phyloP scores from a whole-genome alignment of 176 grass and related monocot genomes.

The Metroxylon sagu region DNA sequence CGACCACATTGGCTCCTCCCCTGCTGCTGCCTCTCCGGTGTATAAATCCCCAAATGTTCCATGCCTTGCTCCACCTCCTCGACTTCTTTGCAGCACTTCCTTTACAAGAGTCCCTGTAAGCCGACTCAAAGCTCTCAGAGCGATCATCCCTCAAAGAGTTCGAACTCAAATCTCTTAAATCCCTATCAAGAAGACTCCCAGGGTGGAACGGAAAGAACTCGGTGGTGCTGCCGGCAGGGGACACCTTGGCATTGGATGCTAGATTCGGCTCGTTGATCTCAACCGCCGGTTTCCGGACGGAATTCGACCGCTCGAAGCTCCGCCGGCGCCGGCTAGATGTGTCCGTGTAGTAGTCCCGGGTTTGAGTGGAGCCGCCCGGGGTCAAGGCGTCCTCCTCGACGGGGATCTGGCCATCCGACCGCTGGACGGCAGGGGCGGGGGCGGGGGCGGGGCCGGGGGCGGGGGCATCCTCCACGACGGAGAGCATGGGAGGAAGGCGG shows the following conservation, averaged over 20 bases:
- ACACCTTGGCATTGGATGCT: conserved; percentile 23
- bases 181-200: conserved; percentile 68
- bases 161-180: conserved; percentile 50
- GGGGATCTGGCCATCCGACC: conserved; percentile 84
- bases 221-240: conserved; percentile 53
- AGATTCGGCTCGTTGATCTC: conserved; percentile 39
- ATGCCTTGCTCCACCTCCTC: conserved; percentile 70
- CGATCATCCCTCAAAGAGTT: conserved; percentile 84
- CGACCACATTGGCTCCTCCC: conserved; percentile 46
- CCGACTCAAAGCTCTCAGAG: conserved; percentile 78
- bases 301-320: conserved; percentile 72
- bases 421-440: conserved; percentile 28
- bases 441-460: background rate
- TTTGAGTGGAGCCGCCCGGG: conserved; percentile 59
- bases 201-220: conserved; percentile 86
- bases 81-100: conserved; percentile 53
- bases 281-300: conserved; percentile 45
- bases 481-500: conserved; percentile 83
- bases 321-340: conserved; percentile 50
- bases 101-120: conserved; percentile 37
- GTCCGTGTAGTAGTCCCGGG: conserved; percentile 76
- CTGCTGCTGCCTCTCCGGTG: conserved; percentile 37
- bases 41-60: conserved; percentile 86
- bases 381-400: conserved; percentile 67
- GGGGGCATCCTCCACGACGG: conserved; percentile 70